Percentiles rank a stretch among this genome's conserved stretches.
Evolutionary conservation across 495 filamentous ascomycete genomes (phyloP).

Genomic region (Penicillium psychrofluorescens): DNA sequence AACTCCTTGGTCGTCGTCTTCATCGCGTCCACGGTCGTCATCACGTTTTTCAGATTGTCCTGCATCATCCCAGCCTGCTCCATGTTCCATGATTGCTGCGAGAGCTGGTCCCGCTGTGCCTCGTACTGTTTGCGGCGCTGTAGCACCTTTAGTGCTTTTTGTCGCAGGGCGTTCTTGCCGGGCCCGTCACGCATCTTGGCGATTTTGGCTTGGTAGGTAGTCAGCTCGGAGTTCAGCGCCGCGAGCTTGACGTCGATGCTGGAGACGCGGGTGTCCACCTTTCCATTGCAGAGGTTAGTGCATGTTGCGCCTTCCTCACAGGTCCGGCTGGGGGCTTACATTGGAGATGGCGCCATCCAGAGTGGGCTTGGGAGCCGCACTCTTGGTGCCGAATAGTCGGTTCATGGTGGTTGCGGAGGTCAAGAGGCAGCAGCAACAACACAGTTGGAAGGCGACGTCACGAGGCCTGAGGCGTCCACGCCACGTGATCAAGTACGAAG

Average conservation of each 20-base stretch:
- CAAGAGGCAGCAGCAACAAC: too few species aligned
- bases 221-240: conserved; percentile 83
- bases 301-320: conserved; percentile 3
- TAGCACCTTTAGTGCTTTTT: conserved; percentile 92
- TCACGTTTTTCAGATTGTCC: conserved; percentile 97
- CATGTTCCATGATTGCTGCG: conserved; percentile 98
- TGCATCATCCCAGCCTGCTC: conserved; percentile 99
- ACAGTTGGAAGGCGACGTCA: conserved; percentile 13
- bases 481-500: background rate
- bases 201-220: conserved; percentile 79
- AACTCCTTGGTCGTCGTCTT: conserved; percentile 92
- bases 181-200: conserved; percentile 94
- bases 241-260: conserved; percentile 93
- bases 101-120: conserved; percentile 85
- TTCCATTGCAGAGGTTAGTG: conserved; percentile 5
- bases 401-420: conserved; percentile 59
- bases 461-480: background rate
- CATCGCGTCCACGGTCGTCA: conserved; percentile 97
- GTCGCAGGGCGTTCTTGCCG: conserved; percentile 84
- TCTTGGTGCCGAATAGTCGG: conserved; percentile 87
- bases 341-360: conserved; percentile 80
- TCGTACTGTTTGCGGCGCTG: conserved; percentile 97
- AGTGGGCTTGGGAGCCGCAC: conserved; percentile 82
- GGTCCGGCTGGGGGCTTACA: conserved; percentile 37
- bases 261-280: conserved; percentile 79